Evolutionary conservation across 192 early-diverging fungal species (phyloP), one percentile per base, ranked within the genome.

Genomic region (Linnemannia hyalina): DNA sequence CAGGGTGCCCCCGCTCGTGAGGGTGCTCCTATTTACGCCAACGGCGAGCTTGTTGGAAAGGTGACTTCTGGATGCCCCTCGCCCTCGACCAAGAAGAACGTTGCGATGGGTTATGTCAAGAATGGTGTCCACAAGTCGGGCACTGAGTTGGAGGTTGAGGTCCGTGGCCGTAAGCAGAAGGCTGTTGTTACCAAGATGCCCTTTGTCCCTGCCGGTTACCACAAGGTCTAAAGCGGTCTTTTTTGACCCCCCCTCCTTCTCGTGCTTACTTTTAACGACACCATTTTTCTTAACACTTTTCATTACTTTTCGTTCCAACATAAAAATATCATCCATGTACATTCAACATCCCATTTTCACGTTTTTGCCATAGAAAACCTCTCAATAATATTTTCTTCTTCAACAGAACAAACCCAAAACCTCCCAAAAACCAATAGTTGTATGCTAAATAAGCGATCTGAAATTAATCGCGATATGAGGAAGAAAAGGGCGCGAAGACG

Each of bases 21-120:
- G 70, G 90, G 94, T 77, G 91, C 95, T 26, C 92, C 91, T 70
- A 95, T 98, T 77, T 92, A 93, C 46, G 89, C 90, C 76, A 92
- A 93, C 9, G 94, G 93, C 44, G 90, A 91, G 40, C 83, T 91
- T 68, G 91, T 97, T 78, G 98, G 98, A 60, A 94, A 90, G 52
- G 91, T 99, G 69, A 99, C 98, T n/a, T 94, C 93, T 15, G 98
- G 98, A 20, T 95, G 95, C 79, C 98, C 98, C 38, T 94, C 95
- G 8, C 98, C 98, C 4, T 93, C 93, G 5, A 91, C 97, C 52
- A 96, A 97, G 90, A 95, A 97, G 90, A 99, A 99, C 91, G 90
- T 99, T 78, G 98, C 98, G 20, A 99, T 99, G 98, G 98, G 95
- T 0, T 98, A 98, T 79, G 96, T 99, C 54, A 90, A 93, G 87